These are phyloP conservation scores for Trametes cubensis DNA, from an alignment of 768 basidiomycete species.

Conservation along the genomic window DNA sequence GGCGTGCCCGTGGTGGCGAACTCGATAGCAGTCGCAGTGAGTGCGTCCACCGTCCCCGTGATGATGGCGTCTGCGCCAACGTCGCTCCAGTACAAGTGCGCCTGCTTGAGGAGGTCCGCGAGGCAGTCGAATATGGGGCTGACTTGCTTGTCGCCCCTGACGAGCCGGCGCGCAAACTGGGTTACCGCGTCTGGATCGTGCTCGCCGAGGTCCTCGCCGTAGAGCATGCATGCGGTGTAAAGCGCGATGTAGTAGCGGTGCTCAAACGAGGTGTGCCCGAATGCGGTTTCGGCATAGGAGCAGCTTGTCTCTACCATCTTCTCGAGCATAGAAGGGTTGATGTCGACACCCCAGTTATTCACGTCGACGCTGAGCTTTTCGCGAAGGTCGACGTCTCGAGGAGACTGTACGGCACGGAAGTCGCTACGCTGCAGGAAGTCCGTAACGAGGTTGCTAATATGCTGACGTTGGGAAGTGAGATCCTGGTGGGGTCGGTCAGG, in stretches of 20 bases:
- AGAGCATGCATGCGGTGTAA: conserved; percentile 43
- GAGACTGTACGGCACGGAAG: neutral
- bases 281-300: conserved; percentile 21
- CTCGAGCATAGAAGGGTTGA: conserved; percentile 6
- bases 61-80: conserved; percentile 35
- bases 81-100: conserved; percentile 35
- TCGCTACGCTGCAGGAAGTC: conserved; percentile 8
- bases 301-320: conserved; percentile 24
- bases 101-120: conserved; percentile 38
- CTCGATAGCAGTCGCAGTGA: conserved; percentile 41
- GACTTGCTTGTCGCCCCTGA: conserved; percentile 34
- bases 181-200: conserved; percentile 34
- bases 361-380: conserved; percentile 3
- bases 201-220: conserved; percentile 41
- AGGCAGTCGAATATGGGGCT: conserved; percentile 40
- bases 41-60: conserved; percentile 40
- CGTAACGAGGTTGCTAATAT: conserved; percentile 2
- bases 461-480: neutral
- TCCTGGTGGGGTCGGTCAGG: neutral
- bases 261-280: conserved; percentile 21
- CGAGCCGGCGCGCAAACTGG: conserved; percentile 41
- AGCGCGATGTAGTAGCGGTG: conserved; percentile 41
- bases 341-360: neutral
- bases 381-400: conserved; percentile 7
- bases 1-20: conserved; percentile 35